Conservation (phyloP, 768 basidiomycete genomes). For the Xanthoconium stramineum region DNA sequence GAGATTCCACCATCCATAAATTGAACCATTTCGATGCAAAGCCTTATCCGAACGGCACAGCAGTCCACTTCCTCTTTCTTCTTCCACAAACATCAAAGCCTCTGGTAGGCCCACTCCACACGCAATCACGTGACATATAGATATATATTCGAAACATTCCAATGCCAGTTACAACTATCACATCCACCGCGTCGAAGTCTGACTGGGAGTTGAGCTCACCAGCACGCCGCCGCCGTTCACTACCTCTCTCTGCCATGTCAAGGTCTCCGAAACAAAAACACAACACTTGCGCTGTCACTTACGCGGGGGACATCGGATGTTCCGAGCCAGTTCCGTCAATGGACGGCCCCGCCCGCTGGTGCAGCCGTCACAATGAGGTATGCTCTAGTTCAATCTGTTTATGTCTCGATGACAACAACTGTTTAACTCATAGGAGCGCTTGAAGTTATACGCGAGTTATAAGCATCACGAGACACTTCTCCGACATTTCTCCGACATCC, state of each 20-base stretch:
- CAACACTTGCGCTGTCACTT: constrained; percentile 17
- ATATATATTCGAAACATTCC: not conserved
- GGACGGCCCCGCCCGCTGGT: constrained; percentile 23
- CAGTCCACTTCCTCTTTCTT: no score
- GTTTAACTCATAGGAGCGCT: constrained; percentile 25
- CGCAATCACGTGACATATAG: no score
- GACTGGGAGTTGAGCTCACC: not conserved
- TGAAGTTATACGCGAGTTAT: constrained; percentile 37
- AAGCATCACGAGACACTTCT: constrained; percentile 34
- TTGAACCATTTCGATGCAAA: no score
- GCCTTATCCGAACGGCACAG: no score
- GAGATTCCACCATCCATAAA: no score
- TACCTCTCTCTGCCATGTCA: not conserved
- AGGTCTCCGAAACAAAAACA: constrained; percentile 10
- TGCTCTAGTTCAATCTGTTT: not conserved
- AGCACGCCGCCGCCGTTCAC: not conserved
- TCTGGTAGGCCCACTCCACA: no score
- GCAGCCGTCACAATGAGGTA: constrained; percentile 32
- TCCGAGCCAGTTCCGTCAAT: constrained; percentile 1
- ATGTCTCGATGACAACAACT: not conserved
- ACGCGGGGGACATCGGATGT: constrained; percentile 12
- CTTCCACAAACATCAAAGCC: no score
- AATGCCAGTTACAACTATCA: not conserved
- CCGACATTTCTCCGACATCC: constrained; percentile 26
- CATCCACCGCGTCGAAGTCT: not conserved